These are phyloP conservation scores for Lineolata rhizophorae DNA, from an alignment of 495 filamentous ascomycete genomes.

Conservation along the genomic window DNA sequence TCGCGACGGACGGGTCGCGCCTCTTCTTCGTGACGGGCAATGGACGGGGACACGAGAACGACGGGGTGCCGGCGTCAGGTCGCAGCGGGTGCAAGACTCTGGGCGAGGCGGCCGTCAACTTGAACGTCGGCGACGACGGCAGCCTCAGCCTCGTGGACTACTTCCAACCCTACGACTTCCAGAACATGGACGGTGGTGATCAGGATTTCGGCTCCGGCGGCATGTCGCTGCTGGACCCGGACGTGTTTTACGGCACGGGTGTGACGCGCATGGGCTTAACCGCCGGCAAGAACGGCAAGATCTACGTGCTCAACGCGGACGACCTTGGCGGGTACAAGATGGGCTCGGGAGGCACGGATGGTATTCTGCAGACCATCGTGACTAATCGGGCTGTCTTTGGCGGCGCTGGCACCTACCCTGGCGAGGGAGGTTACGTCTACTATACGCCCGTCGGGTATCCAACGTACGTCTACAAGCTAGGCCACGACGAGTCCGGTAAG, in stretches of 20 bases:
- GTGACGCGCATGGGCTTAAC: conserved; percentile 19
- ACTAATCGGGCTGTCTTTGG: conserved; percentile 22
- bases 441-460: conserved; percentile 16
- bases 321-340: conserved; percentile 27
- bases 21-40: conserved; percentile 19
- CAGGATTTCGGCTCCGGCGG: conserved; percentile 23
- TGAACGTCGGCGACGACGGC: conserved; percentile 20
- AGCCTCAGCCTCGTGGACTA: conserved; percentile 18
- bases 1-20: conserved; percentile 20
- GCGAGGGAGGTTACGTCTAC: conserved; percentile 28
- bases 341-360: conserved; percentile 20
- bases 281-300: conserved; percentile 25
- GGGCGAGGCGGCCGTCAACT: conserved; percentile 22
- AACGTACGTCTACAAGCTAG: conserved; percentile 17
- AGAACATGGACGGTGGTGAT: conserved; percentile 22
- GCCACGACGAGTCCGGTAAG: conserved; percentile 14
- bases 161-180: conserved; percentile 23
- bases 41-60: not conserved
- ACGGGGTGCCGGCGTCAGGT: conserved; percentile 16
- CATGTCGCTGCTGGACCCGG: conserved; percentile 18
- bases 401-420: conserved; percentile 23
- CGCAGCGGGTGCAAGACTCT: conserved; percentile 15
- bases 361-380: conserved; percentile 22
- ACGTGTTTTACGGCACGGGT: conserved; percentile 18
- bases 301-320: conserved; percentile 24